Evolutionary conservation across 352 stramenopile species (phyloP), one percentile per base, ranked within the genome.

Genomic region (Blastocystis sp.): DNA sequence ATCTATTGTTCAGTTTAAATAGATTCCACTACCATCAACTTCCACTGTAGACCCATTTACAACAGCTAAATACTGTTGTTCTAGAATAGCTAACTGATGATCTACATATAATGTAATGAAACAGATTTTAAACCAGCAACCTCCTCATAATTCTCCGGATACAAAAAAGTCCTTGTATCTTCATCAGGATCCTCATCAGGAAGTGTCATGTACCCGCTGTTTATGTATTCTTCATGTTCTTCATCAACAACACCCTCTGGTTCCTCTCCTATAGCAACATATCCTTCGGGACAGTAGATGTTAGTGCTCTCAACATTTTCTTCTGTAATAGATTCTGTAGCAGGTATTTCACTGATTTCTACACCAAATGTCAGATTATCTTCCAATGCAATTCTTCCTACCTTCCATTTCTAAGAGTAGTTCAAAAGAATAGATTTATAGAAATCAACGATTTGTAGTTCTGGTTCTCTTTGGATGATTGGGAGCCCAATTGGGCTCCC

Each of bases 181-280:
- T 81, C 70, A 64, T 81, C 51, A 30, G 70, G 70, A 81, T 81
- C 70, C 33, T 81, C 70, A 40, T 81, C 70, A 42, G 70, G 70
- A 11, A 81, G 70, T 42, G 70, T 81, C 70, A 81, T 81, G 62
- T 81, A 81, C 9, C 70, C 70, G 53, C 70, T 81, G 11, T 81
- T 54, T 44, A 81, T 59, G 42, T 81, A 81, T 37, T 33, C 42
- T 42, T 62, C 22, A 27, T 81, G 35, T 60, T 81, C 70, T n/a
- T 35, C 37, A n/a, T 64, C 44, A 9, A 48, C n/a, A 22, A 9
- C 19, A 24, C 40, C 70, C 1, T 66, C 24, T 33, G 33, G 22
- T 81, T 81, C 70, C 53, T 60, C 51, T 11, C 1, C 17, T 11
- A 70, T 7, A 60, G 70, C 70, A 24, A 64, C 70, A 81, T 81